A percentile compares a stretch with the other conserved stretches of the same genome.
Conservation (phyloP, 2,329 filamentous ascomycete species). For the Aspergillus sp. region DNA sequence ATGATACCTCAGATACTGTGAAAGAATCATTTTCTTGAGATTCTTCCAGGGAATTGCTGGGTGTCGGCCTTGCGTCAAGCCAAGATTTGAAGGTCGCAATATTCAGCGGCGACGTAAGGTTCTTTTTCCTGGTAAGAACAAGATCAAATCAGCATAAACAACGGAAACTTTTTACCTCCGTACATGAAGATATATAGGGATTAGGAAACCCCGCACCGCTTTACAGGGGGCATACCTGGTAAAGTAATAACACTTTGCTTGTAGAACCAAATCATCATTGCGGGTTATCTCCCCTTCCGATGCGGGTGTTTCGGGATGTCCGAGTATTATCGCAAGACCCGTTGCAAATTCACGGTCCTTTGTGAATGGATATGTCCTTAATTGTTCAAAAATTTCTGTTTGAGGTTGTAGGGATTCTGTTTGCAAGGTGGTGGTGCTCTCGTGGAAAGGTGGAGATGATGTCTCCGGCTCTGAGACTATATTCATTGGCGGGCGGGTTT, state of each 20-base stretch:
- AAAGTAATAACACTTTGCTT: slow-evolving; percentile 51
- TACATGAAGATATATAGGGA: neutral
- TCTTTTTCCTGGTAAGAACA: slow-evolving; percentile 34
- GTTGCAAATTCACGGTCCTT: slow-evolving; percentile 46
- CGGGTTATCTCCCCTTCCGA: slow-evolving; percentile 39
- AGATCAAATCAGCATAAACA: neutral
- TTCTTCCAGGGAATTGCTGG: slow-evolving; percentile 6
- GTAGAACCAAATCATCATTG: slow-evolving; percentile 43
- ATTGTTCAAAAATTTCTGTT: slow-evolving; percentile 27
- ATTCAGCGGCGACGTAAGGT: slow-evolving; percentile 52
- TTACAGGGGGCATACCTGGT: slow-evolving; percentile 34
- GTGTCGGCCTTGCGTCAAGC: slow-evolving; percentile 37
- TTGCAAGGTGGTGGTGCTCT: neutral
- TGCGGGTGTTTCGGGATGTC: slow-evolving; percentile 39
- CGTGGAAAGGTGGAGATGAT: neutral
- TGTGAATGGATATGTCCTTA: slow-evolving; percentile 42
- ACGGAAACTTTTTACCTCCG: neutral
- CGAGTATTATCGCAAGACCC: slow-evolving; percentile 49
- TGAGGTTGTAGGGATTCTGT: slow-evolving; percentile 5
- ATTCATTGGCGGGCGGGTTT: neutral
- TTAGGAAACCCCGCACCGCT: neutral
- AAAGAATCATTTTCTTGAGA: slow-evolving; percentile 5
- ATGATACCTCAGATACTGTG: slow-evolving; percentile 4
- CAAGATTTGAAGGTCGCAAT: slow-evolving; percentile 68
- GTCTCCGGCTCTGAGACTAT: neutral